Evolutionary conservation across 2,329 filamentous ascomycete species (phyloP).

Genomic region (Diaporthe amygdali): DNA sequence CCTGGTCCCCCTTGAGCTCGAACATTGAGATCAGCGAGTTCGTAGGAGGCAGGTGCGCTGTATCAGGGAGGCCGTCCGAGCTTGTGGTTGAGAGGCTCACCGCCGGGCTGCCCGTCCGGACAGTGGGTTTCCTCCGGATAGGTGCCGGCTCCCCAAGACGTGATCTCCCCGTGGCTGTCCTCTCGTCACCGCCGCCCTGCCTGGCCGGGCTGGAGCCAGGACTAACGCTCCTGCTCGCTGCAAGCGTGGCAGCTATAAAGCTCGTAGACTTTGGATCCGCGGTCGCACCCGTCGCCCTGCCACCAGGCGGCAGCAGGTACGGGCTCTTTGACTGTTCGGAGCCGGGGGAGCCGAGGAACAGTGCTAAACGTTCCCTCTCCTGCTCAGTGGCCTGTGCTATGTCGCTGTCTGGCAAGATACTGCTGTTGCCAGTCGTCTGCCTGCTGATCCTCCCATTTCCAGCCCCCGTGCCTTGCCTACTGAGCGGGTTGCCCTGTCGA

Average conservation of each 20-base stretch:
- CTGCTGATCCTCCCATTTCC: slow-evolving; percentile 32
- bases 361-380: slow-evolving; percentile 33
- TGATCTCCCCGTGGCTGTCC: slow-evolving; percentile 31
- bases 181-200: slow-evolving; percentile 18
- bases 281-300: slow-evolving; percentile 16
- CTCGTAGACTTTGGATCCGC: slow-evolving; percentile 59
- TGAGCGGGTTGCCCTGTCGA: not conserved
- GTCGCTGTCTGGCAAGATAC: slow-evolving; percentile 12
- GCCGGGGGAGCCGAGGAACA: slow-evolving; percentile 28
- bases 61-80: slow-evolving; percentile 50
- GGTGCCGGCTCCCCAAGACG: slow-evolving; percentile 20
- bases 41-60: slow-evolving; percentile 65
- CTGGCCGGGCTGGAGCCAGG: slow-evolving; percentile 47
- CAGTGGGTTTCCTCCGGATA: not conserved
- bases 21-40: slow-evolving; percentile 72
- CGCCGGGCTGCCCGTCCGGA: slow-evolving; percentile 36
- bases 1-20: slow-evolving; percentile 51
- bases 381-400: slow-evolving; percentile 29
- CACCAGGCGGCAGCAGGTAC: slow-evolving; percentile 23
- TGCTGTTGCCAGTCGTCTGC: slow-evolving; percentile 46
- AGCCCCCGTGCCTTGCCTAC: slow-evolving; percentile 12
- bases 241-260: slow-evolving; percentile 65
- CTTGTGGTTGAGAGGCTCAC: slow-evolving; percentile 35
- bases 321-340: slow-evolving; percentile 12
- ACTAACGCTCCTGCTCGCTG: slow-evolving; percentile 65